Evolutionary conservation across 345 rosid genomes (phyloP).

Genomic region (Abelmoschus esculentus): DNA sequence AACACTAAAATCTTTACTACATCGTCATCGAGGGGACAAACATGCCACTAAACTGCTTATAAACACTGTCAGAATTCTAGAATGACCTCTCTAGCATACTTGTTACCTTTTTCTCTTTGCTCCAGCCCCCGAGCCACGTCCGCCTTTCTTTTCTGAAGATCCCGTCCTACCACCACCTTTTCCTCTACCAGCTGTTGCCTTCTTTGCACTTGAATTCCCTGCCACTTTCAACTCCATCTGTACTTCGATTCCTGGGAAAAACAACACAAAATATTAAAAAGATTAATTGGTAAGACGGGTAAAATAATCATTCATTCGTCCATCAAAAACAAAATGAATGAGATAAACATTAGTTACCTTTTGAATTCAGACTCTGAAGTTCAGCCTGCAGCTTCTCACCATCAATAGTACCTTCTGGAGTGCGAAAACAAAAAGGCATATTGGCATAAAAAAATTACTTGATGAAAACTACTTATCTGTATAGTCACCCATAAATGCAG

Average conservation of each 20-base stretch:
- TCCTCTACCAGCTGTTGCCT: conserved; percentile 49
- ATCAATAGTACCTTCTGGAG: conserved; percentile 35
- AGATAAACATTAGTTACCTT: conserved; percentile 36
- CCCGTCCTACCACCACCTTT: conserved; percentile 24
- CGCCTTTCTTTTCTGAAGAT: conserved; percentile 25
- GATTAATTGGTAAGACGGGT: neutral
- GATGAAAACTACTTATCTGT: neutral
- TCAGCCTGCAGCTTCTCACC: conserved; percentile 64
- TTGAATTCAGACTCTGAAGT: conserved; percentile 60
- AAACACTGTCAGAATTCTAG: conserved; percentile 7
- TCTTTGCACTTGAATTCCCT: conserved; percentile 42
- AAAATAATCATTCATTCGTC: neutral
- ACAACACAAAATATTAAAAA: too few relatives aligned
- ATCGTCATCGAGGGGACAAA: neutral
- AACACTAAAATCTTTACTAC: neutral
- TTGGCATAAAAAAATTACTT: neutral
- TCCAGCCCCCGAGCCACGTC: conserved; percentile 36
- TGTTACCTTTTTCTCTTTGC: conserved; percentile 67
- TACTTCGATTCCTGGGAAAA: conserved; percentile 58
- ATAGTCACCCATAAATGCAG: neutral
- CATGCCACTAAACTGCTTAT: neutral
- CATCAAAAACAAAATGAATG: neutral
- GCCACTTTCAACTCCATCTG: conserved; percentile 63
- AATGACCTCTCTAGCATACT: neutral
- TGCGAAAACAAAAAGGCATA: neutral